Percentiles rank a stretch among this genome's conserved stretches.
phyloP scores from a whole-genome alignment of 2,329 filamentous ascomycete genomes.

The Pseudopithomyces chartarum region DNA sequence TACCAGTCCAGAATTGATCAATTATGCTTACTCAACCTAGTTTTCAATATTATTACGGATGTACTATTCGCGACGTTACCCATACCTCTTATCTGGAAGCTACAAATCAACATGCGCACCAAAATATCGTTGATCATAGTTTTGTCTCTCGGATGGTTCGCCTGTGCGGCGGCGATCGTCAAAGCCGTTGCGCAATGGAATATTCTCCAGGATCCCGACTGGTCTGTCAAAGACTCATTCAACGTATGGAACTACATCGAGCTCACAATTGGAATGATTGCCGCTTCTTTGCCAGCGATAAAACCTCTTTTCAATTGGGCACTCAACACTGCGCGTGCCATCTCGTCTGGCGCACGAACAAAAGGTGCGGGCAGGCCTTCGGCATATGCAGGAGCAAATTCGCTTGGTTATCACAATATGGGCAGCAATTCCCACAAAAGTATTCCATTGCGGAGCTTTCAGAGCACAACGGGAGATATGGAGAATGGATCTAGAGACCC shows the following conservation, averaged over 20 bases:
- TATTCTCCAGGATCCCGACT: slow-evolving; percentile 43
- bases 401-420: slow-evolving; percentile 27
- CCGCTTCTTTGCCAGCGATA: slow-evolving; percentile 49
- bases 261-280: slow-evolving; percentile 51
- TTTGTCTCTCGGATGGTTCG: slow-evolving; percentile 48
- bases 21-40: slow-evolving; percentile 17
- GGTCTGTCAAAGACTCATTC: slow-evolving; percentile 46
- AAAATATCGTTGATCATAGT: slow-evolving; percentile 46
- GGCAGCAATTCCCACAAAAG: slow-evolving; percentile 17
- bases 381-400: slow-evolving; percentile 15
- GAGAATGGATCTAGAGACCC: slow-evolving; percentile 7
- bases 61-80: slow-evolving; percentile 50
- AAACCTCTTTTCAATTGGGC: slow-evolving; percentile 43
- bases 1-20: not conserved
- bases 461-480: slow-evolving; percentile 10
- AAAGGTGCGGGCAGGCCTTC: slow-evolving; percentile 15
- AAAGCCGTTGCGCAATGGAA: slow-evolving; percentile 48
- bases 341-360: slow-evolving; percentile 22
- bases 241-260: slow-evolving; percentile 55
- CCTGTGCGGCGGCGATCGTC: slow-evolving; percentile 50
- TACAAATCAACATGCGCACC: slow-evolving; percentile 50
- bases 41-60: slow-evolving; percentile 48
- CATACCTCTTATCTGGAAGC: slow-evolving; percentile 49
- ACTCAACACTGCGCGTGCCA: slow-evolving; percentile 35
- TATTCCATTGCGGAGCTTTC: slow-evolving; percentile 20